Evolutionary conservation across 768 basidiomycete genomes (phyloP).

Genomic region (Termitomyces sp.): DNA sequence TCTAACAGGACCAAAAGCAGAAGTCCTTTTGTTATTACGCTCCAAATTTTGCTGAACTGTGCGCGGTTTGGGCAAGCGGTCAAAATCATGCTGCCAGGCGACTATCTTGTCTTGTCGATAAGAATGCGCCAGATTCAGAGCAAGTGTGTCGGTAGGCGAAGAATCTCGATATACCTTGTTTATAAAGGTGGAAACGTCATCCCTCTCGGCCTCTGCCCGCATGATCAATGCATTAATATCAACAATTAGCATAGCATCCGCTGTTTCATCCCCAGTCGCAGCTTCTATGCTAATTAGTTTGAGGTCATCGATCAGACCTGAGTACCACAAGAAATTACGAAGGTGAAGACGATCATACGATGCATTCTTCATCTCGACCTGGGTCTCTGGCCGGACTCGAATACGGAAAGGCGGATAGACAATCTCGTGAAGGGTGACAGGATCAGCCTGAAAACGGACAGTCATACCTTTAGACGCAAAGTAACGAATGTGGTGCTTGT

Average conservation of each 20-base stretch:
- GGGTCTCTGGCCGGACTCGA: conserved; percentile 81
- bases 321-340: conserved; percentile 74
- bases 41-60: conserved; percentile 42
- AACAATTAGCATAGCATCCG: conserved; percentile 56
- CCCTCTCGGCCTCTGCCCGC: conserved; percentile 71
- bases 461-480: conserved; percentile 84
- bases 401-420: conserved; percentile 88
- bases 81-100: conserved; percentile 95
- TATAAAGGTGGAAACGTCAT: conserved; percentile 69
- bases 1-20: conserved; percentile 67
- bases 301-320: conserved; percentile 70
- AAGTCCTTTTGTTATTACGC: conserved; percentile 49
- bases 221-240: conserved; percentile 66
- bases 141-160: conserved; percentile 78
- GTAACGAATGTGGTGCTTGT: conserved; percentile 88
- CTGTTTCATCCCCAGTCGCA: conserved; percentile 73
- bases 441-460: conserved; percentile 84
- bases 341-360: conserved; percentile 78
- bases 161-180: conserved; percentile 82
- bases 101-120: conserved; percentile 91
- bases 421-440: conserved; percentile 79
- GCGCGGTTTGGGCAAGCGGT: conserved; percentile 75
- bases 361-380: conserved; percentile 87
- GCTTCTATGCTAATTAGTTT: conserved; percentile 76
- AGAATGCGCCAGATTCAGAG: conserved; percentile 81